These are phyloP conservation scores for Phytophthora foliorum DNA, from an alignment of 352 stramenopile species.

Conservation along the genomic window DNA sequence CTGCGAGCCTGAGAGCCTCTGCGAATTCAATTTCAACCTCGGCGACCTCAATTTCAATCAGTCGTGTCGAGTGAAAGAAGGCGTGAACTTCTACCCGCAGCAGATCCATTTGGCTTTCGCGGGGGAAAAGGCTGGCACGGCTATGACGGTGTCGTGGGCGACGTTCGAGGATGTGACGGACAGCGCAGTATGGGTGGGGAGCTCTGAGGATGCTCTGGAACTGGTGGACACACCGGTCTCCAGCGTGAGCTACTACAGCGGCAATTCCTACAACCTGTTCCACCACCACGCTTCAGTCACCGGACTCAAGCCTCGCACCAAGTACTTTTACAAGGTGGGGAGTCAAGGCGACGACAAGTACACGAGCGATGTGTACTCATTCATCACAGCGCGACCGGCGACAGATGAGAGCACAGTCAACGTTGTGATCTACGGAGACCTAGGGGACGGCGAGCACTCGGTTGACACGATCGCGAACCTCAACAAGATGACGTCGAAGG, in stretches of 20 bases:
- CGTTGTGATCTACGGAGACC: constrained; percentile 65
- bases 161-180: constrained; percentile 56
- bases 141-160: constrained; percentile 72
- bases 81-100: constrained; percentile 58
- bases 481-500: constrained; percentile 40
- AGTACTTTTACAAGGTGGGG: constrained; percentile 66
- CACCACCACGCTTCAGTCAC: constrained; percentile 50
- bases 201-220: constrained; percentile 31
- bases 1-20: constrained; percentile 44
- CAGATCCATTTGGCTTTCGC: constrained; percentile 72
- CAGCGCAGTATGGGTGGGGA: constrained; percentile 58
- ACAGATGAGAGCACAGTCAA: constrained; percentile 49
- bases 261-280: constrained; percentile 56
- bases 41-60: constrained; percentile 55
- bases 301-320: constrained; percentile 40
- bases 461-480: constrained; percentile 48
- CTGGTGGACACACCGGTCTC: constrained; percentile 31
- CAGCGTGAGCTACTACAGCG: constrained; percentile 57
- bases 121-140: constrained; percentile 47
- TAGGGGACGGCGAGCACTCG: constrained; percentile 55
- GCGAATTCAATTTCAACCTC: constrained; percentile 48
- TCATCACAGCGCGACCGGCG: constrained; percentile 42
- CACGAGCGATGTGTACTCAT: constrained; percentile 40
- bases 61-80: constrained; percentile 53
- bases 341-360: constrained; percentile 32